Base-by-base conservation (phyloP, 2,329 filamentous ascomycete genomes). In the Penicillium sp. region DNA sequence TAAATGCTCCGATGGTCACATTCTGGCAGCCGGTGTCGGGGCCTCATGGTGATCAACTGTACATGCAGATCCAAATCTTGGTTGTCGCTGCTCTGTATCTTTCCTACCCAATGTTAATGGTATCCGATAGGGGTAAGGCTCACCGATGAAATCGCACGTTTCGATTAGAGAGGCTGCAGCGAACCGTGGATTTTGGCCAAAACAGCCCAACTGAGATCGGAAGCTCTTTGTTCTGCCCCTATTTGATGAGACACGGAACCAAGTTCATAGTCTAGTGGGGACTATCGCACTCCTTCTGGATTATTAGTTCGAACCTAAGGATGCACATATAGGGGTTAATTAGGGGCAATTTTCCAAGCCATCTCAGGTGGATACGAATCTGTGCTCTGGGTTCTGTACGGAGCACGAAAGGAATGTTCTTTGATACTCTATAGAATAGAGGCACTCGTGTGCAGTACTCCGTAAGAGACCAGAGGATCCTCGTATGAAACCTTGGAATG, bases 211-310 rank as follows among this genome's bases (percentile, higher is more conserved):
- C 13, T 36, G 13, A 36, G 34, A 36, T 36, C n/a, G 18, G 32
- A n/a, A 13, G 27, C 40, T 50, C 27, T 36, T 36, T 36, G 34
- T n/a, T n/a, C 34, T 5, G 14, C 61, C 58, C 58, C 55, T 43
- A 61, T 62, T 60, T 52, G 55, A 57, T 55, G 58, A 57, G 55
- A 63, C 55, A 60, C 52, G 56, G 53, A 56, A 60, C 54, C 57
- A 51, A 53, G 18, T 13, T 24, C 14, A 39, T 50, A 44, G 46
- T 40, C 22, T 24, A 39, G 60, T 64, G 61, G 61, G 45, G 48
- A 50, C n/a, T 34, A 38, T 40, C 34, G 34, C 53, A 53, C 48
- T 51, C 10, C 31, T 34, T 14, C 34, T 36, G 34, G 14, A 3
- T 36, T 36, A n/a, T 36, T 36, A 36, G 34, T 36, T 36, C 34